A percentile compares a stretch with the other conserved stretches of the same genome.
Evolutionary conservation across 1,284 basidiomycete genomes (phyloP).

Genomic region (Ustilago loliicola): DNA sequence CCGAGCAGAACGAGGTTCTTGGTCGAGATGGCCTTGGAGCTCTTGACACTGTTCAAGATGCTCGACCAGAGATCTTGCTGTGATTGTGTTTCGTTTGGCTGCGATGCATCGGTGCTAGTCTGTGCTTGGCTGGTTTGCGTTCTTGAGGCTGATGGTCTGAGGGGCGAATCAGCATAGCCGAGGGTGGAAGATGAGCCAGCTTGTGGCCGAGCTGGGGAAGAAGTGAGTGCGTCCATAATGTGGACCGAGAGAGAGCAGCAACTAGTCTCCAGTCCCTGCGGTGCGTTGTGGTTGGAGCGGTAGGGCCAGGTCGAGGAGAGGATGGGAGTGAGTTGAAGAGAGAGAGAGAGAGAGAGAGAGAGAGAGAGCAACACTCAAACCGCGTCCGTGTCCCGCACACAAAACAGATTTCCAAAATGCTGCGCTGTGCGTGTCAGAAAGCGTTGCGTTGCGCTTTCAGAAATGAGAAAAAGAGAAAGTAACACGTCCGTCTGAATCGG

Average conservation of each 20-base stretch:
- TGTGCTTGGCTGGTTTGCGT: conserved; percentile 3
- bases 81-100: conserved; percentile 1
- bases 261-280: not conserved
- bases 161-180: conserved; percentile 17
- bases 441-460: not conserved
- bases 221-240: conserved; percentile 21
- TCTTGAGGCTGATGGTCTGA: conserved; percentile 13
- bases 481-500: not conserved
- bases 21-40: conserved; percentile 83
- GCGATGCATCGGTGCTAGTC: conserved; percentile 5
- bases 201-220: conserved; percentile 24
- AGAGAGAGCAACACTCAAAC: not conserved
- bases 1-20: conserved; percentile 85
- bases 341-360: not conserved
- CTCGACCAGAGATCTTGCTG: conserved; percentile 84
- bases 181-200: conserved; percentile 10
- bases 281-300: not conserved
- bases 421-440: conserved; percentile 3
- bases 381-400: not conserved
- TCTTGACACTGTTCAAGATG: conserved; percentile 88
- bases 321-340: not conserved
- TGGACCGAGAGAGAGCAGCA: not conserved
- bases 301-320: not conserved
- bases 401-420: not conserved
- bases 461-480: too few species aligned